Evolutionary conservation across 202 grass and related monocot species (phyloP), one percentile per base, ranked within the genome.

Genomic region (Carex arenaria): DNA sequence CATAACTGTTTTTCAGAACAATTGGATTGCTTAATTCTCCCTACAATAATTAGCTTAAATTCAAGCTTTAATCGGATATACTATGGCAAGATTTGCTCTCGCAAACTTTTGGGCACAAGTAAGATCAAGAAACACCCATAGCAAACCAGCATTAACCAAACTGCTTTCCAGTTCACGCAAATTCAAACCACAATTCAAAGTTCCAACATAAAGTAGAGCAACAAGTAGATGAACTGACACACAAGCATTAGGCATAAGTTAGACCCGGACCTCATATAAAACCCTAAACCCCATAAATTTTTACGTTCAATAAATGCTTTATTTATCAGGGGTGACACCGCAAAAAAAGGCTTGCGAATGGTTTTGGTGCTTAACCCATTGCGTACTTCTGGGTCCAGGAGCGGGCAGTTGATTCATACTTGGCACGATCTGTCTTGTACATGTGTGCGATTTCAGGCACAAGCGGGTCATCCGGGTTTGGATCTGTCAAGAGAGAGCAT

Each of bases 361-460:
- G 11, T 67, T 82, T 65, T 54, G 5, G 26, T 52, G 22, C 31
- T 82, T 67, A 88, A 52, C 81, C 81, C 94, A 92, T 94, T 64
- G 92, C 92, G 2, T 97, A 97, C 88, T 93, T 94, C 47, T 97
- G 94, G n/a, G 94, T 97, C 90, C 92, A 97, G 73, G 89, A 92
- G 78, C 88, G 89, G 3, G 94, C 94, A 1, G 92, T 94, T 42
- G 86, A 86, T 72, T 97, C 92, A 17, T 97, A 97, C 85, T 97
- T 94, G 75, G 85, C 83, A 56, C 88, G 87, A 80, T 97, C 94
- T 2, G 88, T 90, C 85, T 97, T 97, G 85, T 97, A 97, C 92
- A 94, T 97, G 83, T 97, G 94, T 0, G 94, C 94, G 7, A 97
- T 97, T 86, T 94, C 94, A 20, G 94, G 94, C 73, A 97, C 94